phyloP scores from a whole-genome alignment of 352 stramenopile genomes.

The Phytophthora megakarya region DNA sequence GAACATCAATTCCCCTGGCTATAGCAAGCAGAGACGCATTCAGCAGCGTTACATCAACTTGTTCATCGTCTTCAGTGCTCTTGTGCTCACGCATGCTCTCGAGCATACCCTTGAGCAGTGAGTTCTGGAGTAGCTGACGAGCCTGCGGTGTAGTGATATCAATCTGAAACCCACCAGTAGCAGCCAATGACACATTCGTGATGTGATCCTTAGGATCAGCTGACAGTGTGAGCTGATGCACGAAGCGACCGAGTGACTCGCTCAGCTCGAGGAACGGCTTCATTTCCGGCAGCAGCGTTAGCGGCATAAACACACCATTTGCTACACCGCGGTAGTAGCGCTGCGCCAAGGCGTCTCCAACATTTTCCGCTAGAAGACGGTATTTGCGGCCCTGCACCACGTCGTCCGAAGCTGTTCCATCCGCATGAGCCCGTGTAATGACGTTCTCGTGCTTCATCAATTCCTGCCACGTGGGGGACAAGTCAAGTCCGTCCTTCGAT shows the following conservation, averaged over 20 bases:
- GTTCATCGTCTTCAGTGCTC: slow-evolving; percentile 10
- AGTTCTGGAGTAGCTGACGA: slow-evolving; percentile 71
- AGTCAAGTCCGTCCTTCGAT: slow-evolving; percentile 27
- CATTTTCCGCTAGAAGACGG: slow-evolving; percentile 77
- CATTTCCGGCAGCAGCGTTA: slow-evolving; percentile 81
- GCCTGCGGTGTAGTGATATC: slow-evolving; percentile 80
- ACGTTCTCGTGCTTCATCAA: slow-evolving; percentile 90
- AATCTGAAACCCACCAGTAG: slow-evolving; percentile 65
- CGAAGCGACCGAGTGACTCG: slow-evolving; percentile 72
- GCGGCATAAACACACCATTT: slow-evolving; percentile 86
- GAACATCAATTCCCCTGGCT: slow-evolving; percentile 79
- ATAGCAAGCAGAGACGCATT: slow-evolving; percentile 77
- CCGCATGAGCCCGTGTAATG: slow-evolving; percentile 88
- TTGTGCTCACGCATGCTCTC: slow-evolving; percentile 55
- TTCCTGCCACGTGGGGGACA: slow-evolving; percentile 52
- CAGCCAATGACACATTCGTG: slow-evolving; percentile 66
- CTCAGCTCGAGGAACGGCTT: slow-evolving; percentile 77
- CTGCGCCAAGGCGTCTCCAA: slow-evolving; percentile 69
- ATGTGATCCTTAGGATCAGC: slow-evolving; percentile 67
- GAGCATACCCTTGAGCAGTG: slow-evolving; percentile 78
- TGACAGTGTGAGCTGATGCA: slow-evolving; percentile 72
- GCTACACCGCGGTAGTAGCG: slow-evolving; percentile 80
- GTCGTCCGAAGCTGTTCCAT: slow-evolving; percentile 84
- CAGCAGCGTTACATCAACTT: slow-evolving; percentile 52
- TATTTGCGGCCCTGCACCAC: slow-evolving; percentile 75